Conservation (phyloP, 768 basidiomycete genomes). For the Boletus subparvulus region DNA sequence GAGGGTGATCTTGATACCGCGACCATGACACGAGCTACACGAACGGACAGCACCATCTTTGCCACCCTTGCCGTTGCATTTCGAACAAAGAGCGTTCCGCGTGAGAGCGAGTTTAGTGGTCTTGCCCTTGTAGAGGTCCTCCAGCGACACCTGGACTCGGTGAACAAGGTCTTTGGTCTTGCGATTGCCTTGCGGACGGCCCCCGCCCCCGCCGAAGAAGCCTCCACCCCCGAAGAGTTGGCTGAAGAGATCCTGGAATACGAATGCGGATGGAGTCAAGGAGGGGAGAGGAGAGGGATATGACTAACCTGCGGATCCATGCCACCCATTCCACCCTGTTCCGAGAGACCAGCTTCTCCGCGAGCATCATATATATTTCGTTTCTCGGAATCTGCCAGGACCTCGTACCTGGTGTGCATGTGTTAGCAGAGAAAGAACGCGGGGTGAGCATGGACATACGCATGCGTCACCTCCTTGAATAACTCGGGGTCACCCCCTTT, state of each 20-base stretch:
- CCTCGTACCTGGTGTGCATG: slow-evolving; percentile 69
- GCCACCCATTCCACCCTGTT: slow-evolving; percentile 86
- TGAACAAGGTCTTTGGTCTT: slow-evolving; percentile 99
- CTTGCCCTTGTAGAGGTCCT: slow-evolving; percentile 99
- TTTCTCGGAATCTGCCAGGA: slow-evolving; percentile 85
- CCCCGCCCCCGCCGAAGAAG: slow-evolving; percentile 70
- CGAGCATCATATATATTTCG: slow-evolving; percentile 82
- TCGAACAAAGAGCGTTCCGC: slow-evolving; percentile 88
- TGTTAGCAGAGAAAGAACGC: not conserved
- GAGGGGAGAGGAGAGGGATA: not conserved
- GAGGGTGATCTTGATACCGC: slow-evolving; percentile 86
- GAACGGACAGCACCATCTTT: slow-evolving; percentile 92
- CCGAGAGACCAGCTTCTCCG: slow-evolving; percentile 88
- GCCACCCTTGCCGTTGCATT: slow-evolving; percentile 95
- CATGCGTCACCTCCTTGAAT: slow-evolving; percentile 97
- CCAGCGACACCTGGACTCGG: slow-evolving; percentile 92
- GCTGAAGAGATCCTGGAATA: slow-evolving; percentile 84
- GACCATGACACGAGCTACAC: slow-evolving; percentile 79
- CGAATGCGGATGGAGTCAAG: not conserved
- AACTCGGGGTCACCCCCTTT: slow-evolving; percentile 95
- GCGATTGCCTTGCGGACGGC: slow-evolving; percentile 69
- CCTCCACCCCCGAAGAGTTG: slow-evolving; percentile 90
- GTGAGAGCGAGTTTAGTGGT: slow-evolving; percentile 97
- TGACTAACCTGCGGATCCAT: slow-evolving; percentile 89
- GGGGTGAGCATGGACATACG: slow-evolving; percentile 51